These are phyloP conservation scores for maize (Zea mays) DNA, from an alignment of 176 grass and related monocot genomes.

Conservation along the genomic window DNA sequence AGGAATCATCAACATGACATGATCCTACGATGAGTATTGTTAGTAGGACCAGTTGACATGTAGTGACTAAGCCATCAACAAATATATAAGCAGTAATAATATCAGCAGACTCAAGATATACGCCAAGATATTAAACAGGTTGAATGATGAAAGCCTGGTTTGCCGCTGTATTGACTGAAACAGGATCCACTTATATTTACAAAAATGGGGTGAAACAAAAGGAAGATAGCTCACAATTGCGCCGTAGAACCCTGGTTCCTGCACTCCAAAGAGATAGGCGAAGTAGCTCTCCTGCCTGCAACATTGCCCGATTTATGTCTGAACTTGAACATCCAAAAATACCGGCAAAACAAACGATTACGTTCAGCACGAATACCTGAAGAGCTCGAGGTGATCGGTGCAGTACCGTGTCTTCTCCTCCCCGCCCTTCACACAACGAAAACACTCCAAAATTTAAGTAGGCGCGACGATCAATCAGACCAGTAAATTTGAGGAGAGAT, in stretches of 20 bases:
- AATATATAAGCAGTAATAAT: not conserved
- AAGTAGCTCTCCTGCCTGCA: conserved; percentile 96
- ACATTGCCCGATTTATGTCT: not conserved
- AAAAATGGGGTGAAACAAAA: not conserved
- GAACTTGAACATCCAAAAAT: not conserved
- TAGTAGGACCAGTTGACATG: not conserved
- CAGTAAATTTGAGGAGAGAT: not conserved
- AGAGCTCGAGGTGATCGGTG: conserved; percentile 78
- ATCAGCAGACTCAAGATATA: not conserved
- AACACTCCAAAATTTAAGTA: not conserved
- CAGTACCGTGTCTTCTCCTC: conserved; percentile 79
- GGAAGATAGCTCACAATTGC: conserved; percentile 56
- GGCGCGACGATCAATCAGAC: not conserved
- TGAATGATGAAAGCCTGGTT: not conserved
- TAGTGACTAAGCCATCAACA: not conserved
- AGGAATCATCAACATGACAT: conserved; percentile 17
- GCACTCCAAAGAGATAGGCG: conserved; percentile 82
- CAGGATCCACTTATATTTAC: not conserved
- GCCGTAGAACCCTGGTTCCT: conserved; percentile 79
- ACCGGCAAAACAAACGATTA: not conserved
- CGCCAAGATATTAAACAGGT: not conserved
- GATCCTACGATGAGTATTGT: not conserved
- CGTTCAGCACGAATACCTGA: conserved; percentile 45
- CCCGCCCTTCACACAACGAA: conserved; percentile 43
- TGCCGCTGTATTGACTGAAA: not conserved